Evolutionary conservation across 768 basidiomycete genomes (phyloP).

Genomic region (Lyophyllum semitale): DNA sequence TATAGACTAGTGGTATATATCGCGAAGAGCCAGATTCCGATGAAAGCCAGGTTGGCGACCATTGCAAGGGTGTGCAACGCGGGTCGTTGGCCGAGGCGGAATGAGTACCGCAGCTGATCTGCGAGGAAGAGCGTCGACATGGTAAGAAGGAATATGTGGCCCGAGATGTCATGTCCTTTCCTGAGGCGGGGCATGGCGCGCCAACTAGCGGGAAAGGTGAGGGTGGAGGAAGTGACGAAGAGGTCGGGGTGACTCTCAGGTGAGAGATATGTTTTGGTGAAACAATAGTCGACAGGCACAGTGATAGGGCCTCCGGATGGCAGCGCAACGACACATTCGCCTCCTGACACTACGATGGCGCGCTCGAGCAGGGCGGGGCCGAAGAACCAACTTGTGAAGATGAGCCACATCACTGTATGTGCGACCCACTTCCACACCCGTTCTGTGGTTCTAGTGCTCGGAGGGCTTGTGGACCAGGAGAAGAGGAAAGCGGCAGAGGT

Average conservation of each 20-base stretch:
- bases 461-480: slow-evolving; percentile 59
- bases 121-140: slow-evolving; percentile 77
- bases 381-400: slow-evolving; percentile 87
- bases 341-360: slow-evolving; percentile 65
- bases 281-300: slow-evolving; percentile 63
- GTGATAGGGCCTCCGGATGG: slow-evolving; percentile 55
- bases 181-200: slow-evolving; percentile 59
- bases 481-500: slow-evolving; percentile 68
- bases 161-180: slow-evolving; percentile 90
- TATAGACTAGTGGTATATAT: slow-evolving; percentile 81
- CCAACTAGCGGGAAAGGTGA: slow-evolving; percentile 46
- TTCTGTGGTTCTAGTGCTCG: slow-evolving; percentile 35
- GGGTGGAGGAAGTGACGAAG: slow-evolving; percentile 45
- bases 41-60: slow-evolving; percentile 42
- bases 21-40: slow-evolving; percentile 74
- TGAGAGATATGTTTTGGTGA: slow-evolving; percentile 49
- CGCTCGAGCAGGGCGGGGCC: slow-evolving; percentile 78
- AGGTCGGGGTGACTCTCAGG: slow-evolving; percentile 63
- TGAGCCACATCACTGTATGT: slow-evolving; percentile 69
- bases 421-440: slow-evolving; percentile 55
- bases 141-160: slow-evolving; percentile 89
- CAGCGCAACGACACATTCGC: slow-evolving; percentile 69
- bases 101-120: slow-evolving; percentile 67
- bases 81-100: slow-evolving; percentile 43
- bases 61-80: slow-evolving; percentile 50